Percentiles rank a stretch among this genome's conserved stretches.
phyloP scores from a whole-genome alignment of 768 basidiomycete species.

The Tulasnella calospora region DNA sequence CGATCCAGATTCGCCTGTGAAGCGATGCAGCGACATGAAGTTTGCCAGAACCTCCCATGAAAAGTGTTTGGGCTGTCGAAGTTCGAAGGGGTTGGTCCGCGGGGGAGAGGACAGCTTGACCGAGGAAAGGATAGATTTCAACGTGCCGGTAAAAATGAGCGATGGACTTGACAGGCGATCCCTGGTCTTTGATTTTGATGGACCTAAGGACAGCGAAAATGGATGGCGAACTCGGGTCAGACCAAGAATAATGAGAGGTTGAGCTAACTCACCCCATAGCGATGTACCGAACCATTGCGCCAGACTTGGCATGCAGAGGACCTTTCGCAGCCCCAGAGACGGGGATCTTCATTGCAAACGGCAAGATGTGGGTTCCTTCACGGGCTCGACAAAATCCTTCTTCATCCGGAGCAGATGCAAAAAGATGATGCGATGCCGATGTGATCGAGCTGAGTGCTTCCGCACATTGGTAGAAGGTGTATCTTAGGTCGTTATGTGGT shows the following conservation, averaged over 20 bases:
- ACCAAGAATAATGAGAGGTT: background rate
- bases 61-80: constrained; percentile 50
- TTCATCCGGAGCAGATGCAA: constrained; percentile 45
- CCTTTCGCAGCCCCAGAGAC: constrained; percentile 52
- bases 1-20: constrained; percentile 71
- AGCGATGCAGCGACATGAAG: constrained; percentile 62
- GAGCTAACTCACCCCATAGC: constrained; percentile 57
- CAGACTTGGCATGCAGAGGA: constrained; percentile 48
- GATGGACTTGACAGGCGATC: constrained; percentile 59
- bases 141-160: constrained; percentile 87
- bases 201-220: constrained; percentile 44
- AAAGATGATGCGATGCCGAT: constrained; percentile 45
- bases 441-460: constrained; percentile 50
- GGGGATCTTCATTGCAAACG: constrained; percentile 71
- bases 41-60: constrained; percentile 60
- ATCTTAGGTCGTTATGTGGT: constrained; percentile 50
- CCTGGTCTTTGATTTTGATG: constrained; percentile 65
- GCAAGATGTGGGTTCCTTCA: constrained; percentile 64
- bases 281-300: constrained; percentile 70
- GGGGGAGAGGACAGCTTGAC: constrained; percentile 49
- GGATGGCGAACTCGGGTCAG: background rate
- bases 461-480: constrained; percentile 79
- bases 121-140: constrained; percentile 57
- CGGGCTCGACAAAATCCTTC: constrained; percentile 60
- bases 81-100: constrained; percentile 56